Base-by-base conservation (phyloP, 345 rosid genomes). In the Acer saccharum region DNA sequence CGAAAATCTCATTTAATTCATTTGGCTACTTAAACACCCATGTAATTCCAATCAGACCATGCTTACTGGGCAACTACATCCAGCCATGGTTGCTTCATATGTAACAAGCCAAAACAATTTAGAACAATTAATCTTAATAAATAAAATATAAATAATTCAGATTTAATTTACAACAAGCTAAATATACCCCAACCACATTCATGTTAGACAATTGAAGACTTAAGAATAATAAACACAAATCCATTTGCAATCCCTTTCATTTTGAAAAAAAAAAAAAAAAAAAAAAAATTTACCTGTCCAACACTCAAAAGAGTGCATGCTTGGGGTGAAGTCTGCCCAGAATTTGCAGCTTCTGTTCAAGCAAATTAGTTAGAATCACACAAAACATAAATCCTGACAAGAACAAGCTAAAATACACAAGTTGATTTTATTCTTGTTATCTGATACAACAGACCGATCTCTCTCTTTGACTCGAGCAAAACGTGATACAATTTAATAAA, bases 261-360 rank as follows among this genome's bases (percentile, higher is more conserved):
- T 25, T 11, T 6, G 46, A 41, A 43, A 43, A 46, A 46, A 57
- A 44, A 57, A 50, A 74, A 32, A 63, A 7, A 43, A 20, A 32
- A 43, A 11, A 63, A 7, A 43, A 20, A 32, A 43, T 9, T 83
- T 29, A 92, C 98, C 98, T 93, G 98, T 50, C 97, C 97, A 74
- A 90, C 96, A 69, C 91, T 88, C 68, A 94, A 84, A 81, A 94
- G 98, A 16, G 97, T 70, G 68, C 91, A 92, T 25, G 87, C 74
- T 20, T 84, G 94, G 0, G 94, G 92, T 23, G 89, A 75, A 68
- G 89, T 88, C 48, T 84, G 82, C 74, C 88, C 91, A 67, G 92
- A 80, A 86, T 77, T 88, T 11, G 87, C 83, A 77, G 93, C 98
- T 92, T 77, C 80, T 25, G 80, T 39, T 68, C 54, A 65, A 48